Conservation (phyloP, 2,329 filamentous ascomycete species). For the Laburnicola sp. region DNA sequence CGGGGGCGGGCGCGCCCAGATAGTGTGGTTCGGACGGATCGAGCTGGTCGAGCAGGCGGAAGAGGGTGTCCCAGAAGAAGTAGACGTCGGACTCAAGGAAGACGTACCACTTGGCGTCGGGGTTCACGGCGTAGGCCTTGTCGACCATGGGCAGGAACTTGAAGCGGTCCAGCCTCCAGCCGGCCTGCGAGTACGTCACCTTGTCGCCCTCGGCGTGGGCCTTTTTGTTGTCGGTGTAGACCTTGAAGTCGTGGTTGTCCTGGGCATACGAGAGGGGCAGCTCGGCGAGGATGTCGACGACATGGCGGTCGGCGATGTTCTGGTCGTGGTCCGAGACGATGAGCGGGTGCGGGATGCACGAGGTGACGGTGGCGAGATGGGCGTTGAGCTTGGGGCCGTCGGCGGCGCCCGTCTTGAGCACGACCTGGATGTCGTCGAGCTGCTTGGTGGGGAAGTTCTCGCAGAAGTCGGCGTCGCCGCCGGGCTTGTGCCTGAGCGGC, state of each 20-base stretch:
- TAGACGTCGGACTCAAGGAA: slow-evolving; percentile 46
- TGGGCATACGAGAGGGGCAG: slow-evolving; percentile 50
- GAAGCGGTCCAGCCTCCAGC: slow-evolving; percentile 62
- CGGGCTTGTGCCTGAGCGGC: slow-evolving; percentile 35
- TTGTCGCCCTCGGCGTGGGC: slow-evolving; percentile 41
- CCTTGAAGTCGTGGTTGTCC: slow-evolving; percentile 56
- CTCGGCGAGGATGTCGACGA: slow-evolving; percentile 54
- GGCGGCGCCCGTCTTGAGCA: slow-evolving; percentile 55
- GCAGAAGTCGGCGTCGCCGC: slow-evolving; percentile 45
- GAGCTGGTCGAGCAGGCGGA: slow-evolving; percentile 47
- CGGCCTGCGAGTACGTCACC: slow-evolving; percentile 54
- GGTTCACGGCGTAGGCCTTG: slow-evolving; percentile 50
- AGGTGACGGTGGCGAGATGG: slow-evolving; percentile 58
- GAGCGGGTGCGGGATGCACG: slow-evolving; percentile 58
- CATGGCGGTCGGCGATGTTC: slow-evolving; percentile 54
- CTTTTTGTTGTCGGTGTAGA: slow-evolving; percentile 53
- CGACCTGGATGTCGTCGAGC: slow-evolving; percentile 50
- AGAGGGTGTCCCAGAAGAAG: slow-evolving; percentile 47
- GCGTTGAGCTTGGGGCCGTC: slow-evolving; percentile 49
- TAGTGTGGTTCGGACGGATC: slow-evolving; percentile 46
- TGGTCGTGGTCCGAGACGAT: slow-evolving; percentile 64
- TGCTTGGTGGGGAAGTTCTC: slow-evolving; percentile 46
- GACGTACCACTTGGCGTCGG: slow-evolving; percentile 45
- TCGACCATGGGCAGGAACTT: slow-evolving; percentile 62
- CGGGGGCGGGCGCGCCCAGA: slow-evolving; percentile 44